Base-by-base conservation (phyloP, 306 rosid species). In the Cicer chorassanicum region DNA sequence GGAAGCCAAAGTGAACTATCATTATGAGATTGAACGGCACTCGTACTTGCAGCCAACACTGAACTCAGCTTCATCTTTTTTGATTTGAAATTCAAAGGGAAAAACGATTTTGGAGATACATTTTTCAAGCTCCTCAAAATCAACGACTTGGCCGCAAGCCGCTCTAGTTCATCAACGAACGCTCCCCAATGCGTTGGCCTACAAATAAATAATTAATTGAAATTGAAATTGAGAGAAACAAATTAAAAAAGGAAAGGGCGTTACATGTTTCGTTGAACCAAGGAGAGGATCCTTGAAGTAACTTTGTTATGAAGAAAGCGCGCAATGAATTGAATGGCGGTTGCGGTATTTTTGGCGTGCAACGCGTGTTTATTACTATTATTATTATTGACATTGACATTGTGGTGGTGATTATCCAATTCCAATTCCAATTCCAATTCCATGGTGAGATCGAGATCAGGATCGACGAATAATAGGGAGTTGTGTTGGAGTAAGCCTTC, bases 1-100 rank as follows among this genome's bases (percentile, higher is more conserved):
- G 97, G 99, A 89, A 94, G 88, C 97, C 99, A 94, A 72, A 90
- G 83, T 68, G 87, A 91, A 75, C 79, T 83, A 59, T 86, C 86
- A 54, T 91, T 87, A 8, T 82, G 90, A 81, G 81, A 87, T 72
- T 80, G 96, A 78, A 86, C 83, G 15, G 89, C 80, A 53, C 89
- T 88, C 39, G 85, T 86, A 64, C 85, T 87, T 42, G 84, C 89
- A 71, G 91, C 87, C 88, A 88, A 80, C 65, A 90, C 87, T 40
- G 84, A 85, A 78, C 75, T 89, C 43, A 89, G 88, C 76, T 90
- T 86, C 50, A 86, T 86, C 34, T 72, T 81, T 7, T 87, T 85
- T 55, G 85, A 79, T 59, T 78, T 79, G 68, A 90, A 82, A 65
- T 77, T 74, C 80, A 87, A 86, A 56, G 82, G 86, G 41, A 85